phyloP scores from a whole-genome alignment of 2,329 filamentous ascomycete genomes.

The Phialophora chinensis region DNA sequence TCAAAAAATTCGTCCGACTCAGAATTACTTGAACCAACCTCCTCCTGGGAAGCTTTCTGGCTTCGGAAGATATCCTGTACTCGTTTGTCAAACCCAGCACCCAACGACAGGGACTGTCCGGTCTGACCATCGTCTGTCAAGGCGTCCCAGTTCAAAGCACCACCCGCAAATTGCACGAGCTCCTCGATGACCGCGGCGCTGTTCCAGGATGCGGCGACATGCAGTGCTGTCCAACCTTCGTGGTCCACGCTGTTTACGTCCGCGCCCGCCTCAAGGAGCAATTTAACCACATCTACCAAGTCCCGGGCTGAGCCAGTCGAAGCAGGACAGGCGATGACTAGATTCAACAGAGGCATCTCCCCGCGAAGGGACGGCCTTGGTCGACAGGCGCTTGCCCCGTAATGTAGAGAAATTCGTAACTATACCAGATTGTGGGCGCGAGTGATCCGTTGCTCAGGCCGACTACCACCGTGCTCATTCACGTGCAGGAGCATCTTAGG shows the following conservation, averaged over 20 bases:
- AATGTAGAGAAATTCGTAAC: background rate
- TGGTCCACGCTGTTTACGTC: slow-evolving; percentile 9
- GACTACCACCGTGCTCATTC: too few species aligned
- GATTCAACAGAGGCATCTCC: slow-evolving; percentile 11
- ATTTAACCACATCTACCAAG: slow-evolving; percentile 9
- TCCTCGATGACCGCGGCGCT: slow-evolving; percentile 11
- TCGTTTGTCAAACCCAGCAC: slow-evolving; percentile 13
- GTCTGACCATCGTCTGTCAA: slow-evolving; percentile 11
- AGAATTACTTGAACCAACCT: slow-evolving; percentile 11
- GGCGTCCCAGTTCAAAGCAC: slow-evolving; percentile 10
- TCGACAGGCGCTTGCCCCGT: slow-evolving; percentile 9
- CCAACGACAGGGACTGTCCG: slow-evolving; percentile 8
- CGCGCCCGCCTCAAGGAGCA: slow-evolving; percentile 11
- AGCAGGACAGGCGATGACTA: slow-evolving; percentile 8
- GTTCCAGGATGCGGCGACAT: slow-evolving; percentile 13
- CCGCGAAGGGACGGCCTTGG: background rate
- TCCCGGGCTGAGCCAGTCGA: slow-evolving; percentile 6
- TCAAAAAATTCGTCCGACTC: slow-evolving; percentile 12
- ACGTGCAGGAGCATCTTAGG: too few species aligned
- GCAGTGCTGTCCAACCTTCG: slow-evolving; percentile 13
- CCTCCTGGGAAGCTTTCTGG: slow-evolving; percentile 3
- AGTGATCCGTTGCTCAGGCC: too few species aligned
- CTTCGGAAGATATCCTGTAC: slow-evolving; percentile 10
- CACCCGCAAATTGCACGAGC: slow-evolving; percentile 9
- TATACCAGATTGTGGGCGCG: too few species aligned